phyloP scores from a whole-genome alignment of 306 rosid genomes.

The Alnus glutinosa region DNA sequence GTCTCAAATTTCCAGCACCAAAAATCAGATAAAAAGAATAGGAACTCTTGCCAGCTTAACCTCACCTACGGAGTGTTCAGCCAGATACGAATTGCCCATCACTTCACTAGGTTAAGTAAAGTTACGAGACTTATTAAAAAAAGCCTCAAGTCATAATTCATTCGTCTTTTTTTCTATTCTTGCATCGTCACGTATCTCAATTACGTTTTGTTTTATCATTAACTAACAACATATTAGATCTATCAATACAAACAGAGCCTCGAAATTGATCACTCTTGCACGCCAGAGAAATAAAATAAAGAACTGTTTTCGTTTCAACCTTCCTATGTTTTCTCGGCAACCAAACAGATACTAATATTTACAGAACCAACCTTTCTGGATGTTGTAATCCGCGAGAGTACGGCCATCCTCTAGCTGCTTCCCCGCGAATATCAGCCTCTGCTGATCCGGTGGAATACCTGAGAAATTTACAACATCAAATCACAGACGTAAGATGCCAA shows the following conservation, averaged over 20 bases:
- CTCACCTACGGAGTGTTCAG: neutral
- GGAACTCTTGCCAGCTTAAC: no score
- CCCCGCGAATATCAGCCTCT: slow-evolving; percentile 92
- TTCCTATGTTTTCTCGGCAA: neutral
- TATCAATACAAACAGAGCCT: neutral
- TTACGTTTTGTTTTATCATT: neutral
- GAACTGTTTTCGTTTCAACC: neutral
- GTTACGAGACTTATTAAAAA: neutral
- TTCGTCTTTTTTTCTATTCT: neutral
- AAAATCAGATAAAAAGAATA: no score
- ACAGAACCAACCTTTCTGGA: slow-evolving; percentile 71
- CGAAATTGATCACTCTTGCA: neutral
- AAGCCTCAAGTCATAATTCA: neutral
- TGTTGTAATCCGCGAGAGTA: slow-evolving; percentile 93
- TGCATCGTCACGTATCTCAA: neutral
- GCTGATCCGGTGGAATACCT: slow-evolving; percentile 99
- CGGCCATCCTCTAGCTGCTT: slow-evolving; percentile 99
- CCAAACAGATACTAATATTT: neutral
- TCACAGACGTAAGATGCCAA: neutral
- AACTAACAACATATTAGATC: slow-evolving; percentile 14
- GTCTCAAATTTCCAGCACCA: neutral
- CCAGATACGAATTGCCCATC: neutral
- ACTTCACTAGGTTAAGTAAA: neutral
- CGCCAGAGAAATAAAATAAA: neutral
- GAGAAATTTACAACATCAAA: neutral